These are phyloP conservation scores for Candolleomyces eurysporus DNA, from an alignment of 768 basidiomycete genomes.

Conservation along the genomic window DNA sequence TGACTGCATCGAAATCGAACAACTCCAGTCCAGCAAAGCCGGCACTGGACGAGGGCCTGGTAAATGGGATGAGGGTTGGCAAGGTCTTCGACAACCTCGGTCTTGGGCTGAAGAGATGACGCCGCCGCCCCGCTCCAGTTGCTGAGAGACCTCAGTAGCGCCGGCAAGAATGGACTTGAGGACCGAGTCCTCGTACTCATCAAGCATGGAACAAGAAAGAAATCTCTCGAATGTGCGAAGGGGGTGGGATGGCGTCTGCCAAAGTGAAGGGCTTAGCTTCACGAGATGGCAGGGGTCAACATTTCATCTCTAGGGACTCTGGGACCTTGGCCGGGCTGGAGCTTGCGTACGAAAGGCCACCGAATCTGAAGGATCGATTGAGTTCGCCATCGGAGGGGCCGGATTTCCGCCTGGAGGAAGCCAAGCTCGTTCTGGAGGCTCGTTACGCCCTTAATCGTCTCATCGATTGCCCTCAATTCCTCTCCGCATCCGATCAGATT, in stretches of 20 bases:
- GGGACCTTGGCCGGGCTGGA: slow-evolving; percentile 20
- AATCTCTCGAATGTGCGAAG: slow-evolving; percentile 46
- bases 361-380: slow-evolving; percentile 73
- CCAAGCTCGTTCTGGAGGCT: too few species aligned
- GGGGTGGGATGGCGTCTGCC: slow-evolving; percentile 74
- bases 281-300: not conserved
- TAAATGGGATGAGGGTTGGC: slow-evolving; percentile 20
- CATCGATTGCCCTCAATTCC: too few species aligned
- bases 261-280: slow-evolving; percentile 51
- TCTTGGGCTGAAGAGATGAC: slow-evolving; percentile 18
- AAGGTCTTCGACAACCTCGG: not conserved
- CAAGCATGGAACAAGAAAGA: slow-evolving; percentile 41
- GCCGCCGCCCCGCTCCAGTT: slow-evolving; percentile 12
- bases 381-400: slow-evolving; percentile 63
- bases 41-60: slow-evolving; percentile 47
- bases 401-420: slow-evolving; percentile 32
- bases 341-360: slow-evolving; percentile 35
- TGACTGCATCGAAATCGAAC: slow-evolving; percentile 77
- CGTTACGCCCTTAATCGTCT: too few species aligned
- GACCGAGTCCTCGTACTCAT: slow-evolving; percentile 49
- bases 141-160: slow-evolving; percentile 21
- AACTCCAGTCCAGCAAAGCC: slow-evolving; percentile 75
- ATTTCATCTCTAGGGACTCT: slow-evolving; percentile 18
- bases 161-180: slow-evolving; percentile 56
- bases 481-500: too few species aligned